These are phyloP conservation scores for Coemansia sp. DNA, from an alignment of 192 early-diverging fungal genomes.

Conservation along the genomic window DNA sequence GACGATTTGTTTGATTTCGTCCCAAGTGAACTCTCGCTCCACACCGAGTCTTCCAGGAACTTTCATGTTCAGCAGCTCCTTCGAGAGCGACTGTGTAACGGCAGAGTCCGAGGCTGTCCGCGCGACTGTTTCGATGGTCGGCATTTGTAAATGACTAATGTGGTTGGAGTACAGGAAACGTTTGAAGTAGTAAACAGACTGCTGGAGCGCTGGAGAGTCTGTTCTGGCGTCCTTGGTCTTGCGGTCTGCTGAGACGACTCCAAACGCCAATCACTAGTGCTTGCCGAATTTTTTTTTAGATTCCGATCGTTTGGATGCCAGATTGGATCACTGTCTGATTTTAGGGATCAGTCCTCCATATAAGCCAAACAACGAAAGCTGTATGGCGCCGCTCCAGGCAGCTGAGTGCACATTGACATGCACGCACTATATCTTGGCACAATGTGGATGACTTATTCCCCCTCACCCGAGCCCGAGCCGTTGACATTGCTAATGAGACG, in stretches of 20 bases:
- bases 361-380: not conserved
- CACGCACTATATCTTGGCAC: not conserved
- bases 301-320: not conserved
- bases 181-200: not conserved
- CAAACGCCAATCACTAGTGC: not conserved
- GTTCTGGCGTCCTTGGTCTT: not conserved
- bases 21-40: constrained; percentile 32
- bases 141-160: not conserved
- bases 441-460: not conserved
- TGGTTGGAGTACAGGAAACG: not conserved
- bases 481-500: not conserved
- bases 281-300: no score
- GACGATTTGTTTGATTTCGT: constrained; percentile 33
- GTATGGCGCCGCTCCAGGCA: not conserved
- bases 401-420: not conserved
- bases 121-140: not conserved
- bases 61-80: constrained; percentile 26
- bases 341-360: not conserved
- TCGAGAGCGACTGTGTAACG: not conserved
- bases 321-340: not conserved
- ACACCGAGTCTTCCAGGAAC: constrained; percentile 8
- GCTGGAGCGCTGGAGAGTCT: not conserved
- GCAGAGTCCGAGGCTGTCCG: not conserved
- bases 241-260: not conserved
- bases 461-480: not conserved